Evolutionary conservation across 768 basidiomycete genomes (phyloP).

Genomic region (Mycena chlorophos): DNA sequence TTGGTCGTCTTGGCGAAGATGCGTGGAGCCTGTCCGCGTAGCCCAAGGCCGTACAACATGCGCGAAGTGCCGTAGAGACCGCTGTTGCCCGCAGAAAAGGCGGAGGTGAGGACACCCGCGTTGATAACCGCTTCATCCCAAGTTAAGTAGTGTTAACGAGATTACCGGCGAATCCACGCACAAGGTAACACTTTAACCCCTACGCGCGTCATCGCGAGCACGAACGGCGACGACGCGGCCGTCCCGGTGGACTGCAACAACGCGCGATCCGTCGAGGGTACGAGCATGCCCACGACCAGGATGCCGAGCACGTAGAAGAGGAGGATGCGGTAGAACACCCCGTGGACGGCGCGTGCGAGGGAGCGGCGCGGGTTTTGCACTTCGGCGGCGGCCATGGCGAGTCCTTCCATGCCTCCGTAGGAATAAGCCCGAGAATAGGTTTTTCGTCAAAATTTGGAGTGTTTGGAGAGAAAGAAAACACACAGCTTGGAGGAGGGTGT

Average conservation of each 20-base stretch:
- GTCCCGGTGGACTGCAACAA: conserved; percentile 30
- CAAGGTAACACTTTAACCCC: conserved; percentile 51
- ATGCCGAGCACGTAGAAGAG: conserved; percentile 54
- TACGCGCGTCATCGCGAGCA: conserved; percentile 63
- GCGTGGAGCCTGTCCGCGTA: conserved; percentile 39
- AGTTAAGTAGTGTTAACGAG: neutral
- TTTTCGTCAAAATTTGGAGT: neutral
- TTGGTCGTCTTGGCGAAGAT: conserved; percentile 27
- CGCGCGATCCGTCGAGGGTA: conserved; percentile 56
- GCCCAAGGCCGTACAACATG: conserved; percentile 40
- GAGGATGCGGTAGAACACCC: conserved; percentile 46
- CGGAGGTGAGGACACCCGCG: conserved; percentile 57
- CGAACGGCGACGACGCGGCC: conserved; percentile 68
- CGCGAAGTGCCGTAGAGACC: conserved; percentile 47
- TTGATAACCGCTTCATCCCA: conserved; percentile 45
- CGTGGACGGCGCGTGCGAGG: conserved; percentile 63
- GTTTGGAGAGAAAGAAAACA: neutral
- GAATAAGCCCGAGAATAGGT: conserved; percentile 53
- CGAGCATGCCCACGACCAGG: conserved; percentile 64
- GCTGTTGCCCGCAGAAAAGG: conserved; percentile 61
- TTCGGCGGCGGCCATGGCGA: conserved; percentile 51
- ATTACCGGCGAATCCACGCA: conserved; percentile 16
- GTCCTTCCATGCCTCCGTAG: conserved; percentile 59
- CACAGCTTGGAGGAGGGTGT: conserved; percentile 16
- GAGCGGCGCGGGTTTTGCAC: conserved; percentile 63